These are phyloP conservation scores for Cyclotella kingstonii DNA, from an alignment of 108 stramenopile species.

Conservation along the genomic window DNA sequence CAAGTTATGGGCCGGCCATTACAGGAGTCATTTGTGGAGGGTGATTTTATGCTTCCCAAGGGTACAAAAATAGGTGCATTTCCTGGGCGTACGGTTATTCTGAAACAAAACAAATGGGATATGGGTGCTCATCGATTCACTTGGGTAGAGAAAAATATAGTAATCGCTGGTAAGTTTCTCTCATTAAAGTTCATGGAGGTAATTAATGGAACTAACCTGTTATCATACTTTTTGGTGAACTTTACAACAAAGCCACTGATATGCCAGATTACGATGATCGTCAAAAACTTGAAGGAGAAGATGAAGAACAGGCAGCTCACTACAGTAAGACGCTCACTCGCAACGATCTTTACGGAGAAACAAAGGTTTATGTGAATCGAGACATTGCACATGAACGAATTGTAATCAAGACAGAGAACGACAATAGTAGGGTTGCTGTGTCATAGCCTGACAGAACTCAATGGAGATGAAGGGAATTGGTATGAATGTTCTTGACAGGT, in stretches of 20 bases:
- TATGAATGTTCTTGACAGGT: no score
- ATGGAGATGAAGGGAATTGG: not conserved
- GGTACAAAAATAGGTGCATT: constrained; percentile 9
- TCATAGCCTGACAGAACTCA: no score
- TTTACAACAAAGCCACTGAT: constrained; percentile 43
- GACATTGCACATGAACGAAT: constrained; percentile 43
- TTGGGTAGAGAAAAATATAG: constrained; percentile 50
- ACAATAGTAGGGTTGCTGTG: not conserved
- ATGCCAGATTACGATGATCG: constrained; percentile 74
- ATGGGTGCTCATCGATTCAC: constrained; percentile 72
- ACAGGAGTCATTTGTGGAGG: constrained; percentile 49
- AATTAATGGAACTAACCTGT: not conserved
- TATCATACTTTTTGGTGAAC: not conserved
- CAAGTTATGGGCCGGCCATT: constrained; percentile 44
- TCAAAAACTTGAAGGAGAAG: constrained; percentile 33
- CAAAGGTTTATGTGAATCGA: constrained; percentile 37
- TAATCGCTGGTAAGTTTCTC: constrained; percentile 37
- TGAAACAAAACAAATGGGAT: constrained; percentile 58
- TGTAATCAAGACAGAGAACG: constrained; percentile 22
- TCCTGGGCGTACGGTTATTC: constrained; percentile 60
- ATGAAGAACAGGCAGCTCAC: constrained; percentile 48
- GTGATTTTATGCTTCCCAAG: constrained; percentile 37
- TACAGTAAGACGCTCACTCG: constrained; percentile 57
- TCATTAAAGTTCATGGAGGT: not conserved
- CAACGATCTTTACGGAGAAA: constrained; percentile 37